Base-by-base conservation (phyloP, 2,329 filamentous ascomycete genomes). In the Scedosporium apiospermum region DNA sequence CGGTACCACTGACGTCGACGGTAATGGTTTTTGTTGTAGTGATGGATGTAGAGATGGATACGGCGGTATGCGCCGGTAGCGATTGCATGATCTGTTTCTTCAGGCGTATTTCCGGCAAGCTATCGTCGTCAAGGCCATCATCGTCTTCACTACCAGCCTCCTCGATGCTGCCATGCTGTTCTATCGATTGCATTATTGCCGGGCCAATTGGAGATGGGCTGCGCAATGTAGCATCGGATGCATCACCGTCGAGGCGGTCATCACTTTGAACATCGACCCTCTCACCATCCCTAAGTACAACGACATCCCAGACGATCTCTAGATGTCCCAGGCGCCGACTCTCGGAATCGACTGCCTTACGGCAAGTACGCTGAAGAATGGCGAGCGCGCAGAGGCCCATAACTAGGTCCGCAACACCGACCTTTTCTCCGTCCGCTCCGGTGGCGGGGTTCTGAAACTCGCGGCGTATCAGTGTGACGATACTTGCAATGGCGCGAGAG, bases 361-460 rank as follows among this genome's bases (percentile, higher is more conserved):
- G 78, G 64, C 83, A 86, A 69, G 78, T 80, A 61, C 78, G 77
- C 68, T 88, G 86, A 23, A 88, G 72, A 63, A 87, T 85, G 4
- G 85, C 84, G 63, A 89, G 73, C 14, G 83, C 84, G 64, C 81
- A 82, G 6, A 88, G 73, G 0, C 84, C 86, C 58, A 86, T 74
- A 3, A 87, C 71, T n/a, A 88, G 75, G 69, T 88, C 86, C 4
- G 80, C 72, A 14, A 87, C 80, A 1, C 84, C 80, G 23, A 88
- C 83, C 57, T 76, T 80, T 68, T 88, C 86, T 7, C 83, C 83
- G 57, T 79, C 76, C 2, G 77, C 74, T 4, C 84, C 85, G 0
- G 84, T 87, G 7, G 82, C 80, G 0, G 85, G 84, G 63, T 87
- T 86, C 61, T 82, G 80, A 64, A 88, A 87, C 70, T 88, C 86